Evolutionary conservation across 345 rosid species (phyloP).

Genomic region (Lagerstroemia speciosa): DNA sequence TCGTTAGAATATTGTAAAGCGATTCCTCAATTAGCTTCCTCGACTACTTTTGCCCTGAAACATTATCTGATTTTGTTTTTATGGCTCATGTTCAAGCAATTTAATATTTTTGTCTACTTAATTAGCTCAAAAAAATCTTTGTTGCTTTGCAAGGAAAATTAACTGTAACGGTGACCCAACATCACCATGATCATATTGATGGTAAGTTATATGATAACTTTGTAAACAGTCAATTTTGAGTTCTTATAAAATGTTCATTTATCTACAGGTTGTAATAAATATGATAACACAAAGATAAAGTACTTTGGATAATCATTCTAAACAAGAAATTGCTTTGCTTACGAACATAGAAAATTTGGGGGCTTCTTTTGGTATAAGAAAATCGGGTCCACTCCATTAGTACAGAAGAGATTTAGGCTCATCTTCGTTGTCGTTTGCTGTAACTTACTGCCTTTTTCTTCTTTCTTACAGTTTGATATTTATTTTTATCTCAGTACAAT

Average conservation of each 20-base stretch:
- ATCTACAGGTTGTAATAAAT: not conserved
- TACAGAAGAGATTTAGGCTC: too few relatives aligned
- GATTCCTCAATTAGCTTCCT: not conserved
- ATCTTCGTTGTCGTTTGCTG: too few relatives aligned
- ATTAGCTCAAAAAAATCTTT: constrained; percentile 60
- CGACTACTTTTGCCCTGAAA: not conserved
- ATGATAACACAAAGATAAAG: not conserved
- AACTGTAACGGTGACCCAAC: constrained; percentile 75
- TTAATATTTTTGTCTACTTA: constrained; percentile 16
- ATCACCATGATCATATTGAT: constrained; percentile 74
- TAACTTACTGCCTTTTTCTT: too few relatives aligned
- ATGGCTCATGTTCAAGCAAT: constrained; percentile 6
- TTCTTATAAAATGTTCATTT: not conserved
- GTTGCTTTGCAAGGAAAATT: constrained; percentile 61
- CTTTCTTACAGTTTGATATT: too few relatives aligned
- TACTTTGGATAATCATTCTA: not conserved
- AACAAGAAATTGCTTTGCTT: not conserved
- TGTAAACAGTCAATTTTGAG: not conserved
- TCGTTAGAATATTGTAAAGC: not conserved
- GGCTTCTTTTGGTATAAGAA: not conserved
- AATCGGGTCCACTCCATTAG: too few relatives aligned
- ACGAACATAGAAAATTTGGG: not conserved
- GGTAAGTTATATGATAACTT: constrained; percentile 30
- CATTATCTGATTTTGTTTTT: not conserved
- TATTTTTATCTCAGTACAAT: too few relatives aligned